Percentiles rank a stretch among this genome's conserved stretches.
Evolutionary conservation across 179 eudicot genomes (phyloP).

Genomic region (Beta lomatogona): DNA sequence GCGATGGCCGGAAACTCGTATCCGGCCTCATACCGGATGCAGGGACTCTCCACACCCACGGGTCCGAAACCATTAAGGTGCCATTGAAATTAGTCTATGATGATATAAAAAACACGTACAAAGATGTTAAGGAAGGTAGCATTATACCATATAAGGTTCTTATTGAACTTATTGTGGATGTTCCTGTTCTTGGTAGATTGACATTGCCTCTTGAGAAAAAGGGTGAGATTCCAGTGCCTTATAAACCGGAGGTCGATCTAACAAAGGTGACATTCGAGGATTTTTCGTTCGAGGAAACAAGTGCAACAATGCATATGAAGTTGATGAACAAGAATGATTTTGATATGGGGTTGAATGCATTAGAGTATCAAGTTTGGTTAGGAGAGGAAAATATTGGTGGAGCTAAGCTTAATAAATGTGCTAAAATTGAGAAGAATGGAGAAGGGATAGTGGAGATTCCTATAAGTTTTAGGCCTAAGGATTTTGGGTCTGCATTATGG

Average conservation of each 20-base stretch:
- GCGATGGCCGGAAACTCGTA: conserved; percentile 38
- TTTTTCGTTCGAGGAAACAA: too few relatives aligned
- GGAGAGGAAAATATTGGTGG: too few relatives aligned
- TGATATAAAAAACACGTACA: conserved; percentile 35
- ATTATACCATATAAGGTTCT: conserved; percentile 30
- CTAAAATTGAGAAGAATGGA: too few relatives aligned
- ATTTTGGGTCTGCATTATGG: too few relatives aligned
- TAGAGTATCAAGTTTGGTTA: too few relatives aligned
- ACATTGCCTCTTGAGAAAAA: conserved; percentile 38
- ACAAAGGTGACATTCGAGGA: too few relatives aligned
- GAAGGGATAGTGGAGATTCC: too few relatives aligned
- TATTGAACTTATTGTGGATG: conserved; percentile 37
- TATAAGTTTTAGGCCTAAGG: too few relatives aligned
- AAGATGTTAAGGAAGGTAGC: conserved; percentile 43
- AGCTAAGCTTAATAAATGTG: too few relatives aligned
- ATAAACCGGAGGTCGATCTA: conserved; percentile 23
- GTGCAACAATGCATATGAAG: too few relatives aligned
- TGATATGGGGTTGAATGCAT: too few relatives aligned
- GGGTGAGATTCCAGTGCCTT: conserved; percentile 38
- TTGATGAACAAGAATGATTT: too few relatives aligned
- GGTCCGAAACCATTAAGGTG: conserved; percentile 40
- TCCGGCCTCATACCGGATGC: conserved; percentile 43
- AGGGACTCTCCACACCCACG: conserved; percentile 39
- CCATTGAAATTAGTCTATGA: conserved; percentile 39
- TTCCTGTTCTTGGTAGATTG: conserved; percentile 31